Conservation (phyloP, 2,329 filamentous ascomycete genomes). For the Colletotrichum tanaceti region DNA sequence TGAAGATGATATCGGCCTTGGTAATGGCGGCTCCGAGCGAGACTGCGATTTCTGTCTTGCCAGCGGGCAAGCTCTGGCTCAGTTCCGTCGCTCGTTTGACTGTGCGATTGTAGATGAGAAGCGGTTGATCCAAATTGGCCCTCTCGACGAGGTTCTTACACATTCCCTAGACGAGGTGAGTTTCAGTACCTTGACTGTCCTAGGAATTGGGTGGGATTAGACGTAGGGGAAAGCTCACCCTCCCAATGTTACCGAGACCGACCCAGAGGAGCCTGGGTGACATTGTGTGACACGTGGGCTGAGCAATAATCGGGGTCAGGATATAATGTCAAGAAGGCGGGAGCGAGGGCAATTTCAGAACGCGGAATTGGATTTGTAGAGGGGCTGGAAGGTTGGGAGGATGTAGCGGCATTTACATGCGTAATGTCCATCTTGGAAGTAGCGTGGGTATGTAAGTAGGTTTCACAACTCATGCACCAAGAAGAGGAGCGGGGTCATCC, state of each 20-base stretch:
- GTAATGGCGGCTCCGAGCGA: conserved; percentile 74
- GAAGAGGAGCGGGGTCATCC: conserved; percentile 6
- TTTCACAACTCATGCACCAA: conserved; percentile 1
- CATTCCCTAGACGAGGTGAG: conserved; percentile 72
- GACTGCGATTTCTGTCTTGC: conserved; percentile 72
- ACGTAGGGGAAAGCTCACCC: conserved; percentile 62
- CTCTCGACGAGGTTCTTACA: conserved; percentile 85
- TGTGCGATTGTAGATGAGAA: conserved; percentile 86
- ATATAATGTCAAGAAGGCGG: neutral
- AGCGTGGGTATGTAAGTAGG: neutral
- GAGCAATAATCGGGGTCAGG: neutral
- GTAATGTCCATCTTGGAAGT: neutral
- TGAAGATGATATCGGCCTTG: conserved; percentile 82
- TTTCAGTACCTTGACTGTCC: conserved; percentile 37
- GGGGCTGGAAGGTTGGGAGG: neutral
- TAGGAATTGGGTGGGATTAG: conserved; percentile 24
- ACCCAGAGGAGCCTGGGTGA: conserved; percentile 77
- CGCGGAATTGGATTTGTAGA: neutral
- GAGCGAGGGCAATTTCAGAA: neutral
- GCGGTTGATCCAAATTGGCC: conserved; percentile 74
- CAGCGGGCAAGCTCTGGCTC: conserved; percentile 67
- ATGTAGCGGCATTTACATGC: conserved; percentile 19
- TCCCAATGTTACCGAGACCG: conserved; percentile 89
- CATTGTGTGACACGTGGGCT: conserved; percentile 52
- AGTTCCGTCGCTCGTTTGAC: conserved; percentile 73